Conservation (phyloP, 495 filamentous ascomycete genomes). For the Xylaria cubensis region DNA sequence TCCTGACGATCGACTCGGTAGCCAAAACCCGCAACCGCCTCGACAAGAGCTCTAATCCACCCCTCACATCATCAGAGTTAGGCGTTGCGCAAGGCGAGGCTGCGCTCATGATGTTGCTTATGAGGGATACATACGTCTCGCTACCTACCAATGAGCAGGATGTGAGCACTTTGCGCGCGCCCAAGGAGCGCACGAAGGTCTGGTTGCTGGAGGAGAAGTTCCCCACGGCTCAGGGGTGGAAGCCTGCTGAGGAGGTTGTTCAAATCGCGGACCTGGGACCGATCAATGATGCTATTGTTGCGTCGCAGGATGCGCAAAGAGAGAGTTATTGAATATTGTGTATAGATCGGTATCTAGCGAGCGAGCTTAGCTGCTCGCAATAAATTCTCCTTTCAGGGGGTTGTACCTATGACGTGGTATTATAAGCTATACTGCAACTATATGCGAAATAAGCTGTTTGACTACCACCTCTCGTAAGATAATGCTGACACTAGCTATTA, state of each 20-base stretch:
- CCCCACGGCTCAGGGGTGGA: slow-evolving; percentile 18
- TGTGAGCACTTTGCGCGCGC: slow-evolving; percentile 2
- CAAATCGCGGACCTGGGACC: slow-evolving; percentile 9
- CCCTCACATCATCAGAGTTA: slow-evolving; percentile 15
- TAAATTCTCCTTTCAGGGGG: background rate
- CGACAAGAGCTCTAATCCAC: slow-evolving; percentile 27
- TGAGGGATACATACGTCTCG: slow-evolving; percentile 15
- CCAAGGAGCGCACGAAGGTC: slow-evolving; percentile 16
- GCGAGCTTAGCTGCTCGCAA: background rate
- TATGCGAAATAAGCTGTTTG: background rate
- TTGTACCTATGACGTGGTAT: background rate
- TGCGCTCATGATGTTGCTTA: slow-evolving; percentile 18
- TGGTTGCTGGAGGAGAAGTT: slow-evolving; percentile 21
- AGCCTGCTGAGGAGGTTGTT: slow-evolving; percentile 3
- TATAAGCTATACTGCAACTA: background rate
- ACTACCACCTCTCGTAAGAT: background rate
- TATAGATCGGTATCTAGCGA: background rate
- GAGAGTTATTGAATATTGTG: background rate
- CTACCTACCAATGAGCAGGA: slow-evolving; percentile 7
- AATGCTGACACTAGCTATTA: background rate
- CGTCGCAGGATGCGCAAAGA: slow-evolving; percentile 14
- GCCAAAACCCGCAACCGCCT: slow-evolving; percentile 30
- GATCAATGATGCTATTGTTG: slow-evolving; percentile 12
- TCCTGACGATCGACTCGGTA: slow-evolving; percentile 29
- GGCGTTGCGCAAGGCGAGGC: slow-evolving; percentile 12